Evolutionary conservation across 345 rosid genomes (phyloP), one percentile per base, ranked within the genome.

Genomic region (Arabidopsis arenosa): DNA sequence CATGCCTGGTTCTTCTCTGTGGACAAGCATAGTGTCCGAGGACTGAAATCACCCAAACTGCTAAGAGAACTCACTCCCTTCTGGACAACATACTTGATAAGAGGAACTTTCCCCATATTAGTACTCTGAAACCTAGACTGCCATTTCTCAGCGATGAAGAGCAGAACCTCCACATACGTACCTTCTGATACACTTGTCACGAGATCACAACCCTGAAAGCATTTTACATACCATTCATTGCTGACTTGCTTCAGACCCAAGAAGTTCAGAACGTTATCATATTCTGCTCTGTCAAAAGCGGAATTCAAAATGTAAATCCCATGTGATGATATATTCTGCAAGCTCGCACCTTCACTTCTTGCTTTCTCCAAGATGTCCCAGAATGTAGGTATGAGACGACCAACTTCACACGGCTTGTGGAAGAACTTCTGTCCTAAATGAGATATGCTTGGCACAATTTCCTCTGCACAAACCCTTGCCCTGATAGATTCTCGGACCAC

Each of bases 251-350:
- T 28, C 63, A 89, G 79, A 1, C 86, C 89, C 66, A 91, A 77
- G 78, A 89, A 91, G 1, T 84, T 55, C 53, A 91, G 70, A 67
- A 85, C 63, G 0, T 59, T 5, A 37, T 88, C 80, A 60, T 82
- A 80, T 43, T 69, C 78, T 0, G 18, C 12, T 33, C 4, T 40
- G 28, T 91, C 93, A 54, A 91, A 89, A 0, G 89, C 76, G 3
- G 83, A 81, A 66, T 75, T 81, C 65, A 89, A 64, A 57, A 89
- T 55, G 48, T 70, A 75, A 6, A 73, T 67, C 5, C 89, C 91
- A 57, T 89, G 88, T 6, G 86, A 86, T 2, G 97, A 91, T n/a
- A 91, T 85, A 63, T 84, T 89, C 4, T 75, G 74, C 61, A 91
- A 66, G 76, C 83, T 83, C 7, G 88, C 78, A 17, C 87, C 86